These are phyloP conservation scores for Saksenaea vasiformis DNA, from an alignment of 371 early-diverging fungal species.

Conservation along the genomic window DNA sequence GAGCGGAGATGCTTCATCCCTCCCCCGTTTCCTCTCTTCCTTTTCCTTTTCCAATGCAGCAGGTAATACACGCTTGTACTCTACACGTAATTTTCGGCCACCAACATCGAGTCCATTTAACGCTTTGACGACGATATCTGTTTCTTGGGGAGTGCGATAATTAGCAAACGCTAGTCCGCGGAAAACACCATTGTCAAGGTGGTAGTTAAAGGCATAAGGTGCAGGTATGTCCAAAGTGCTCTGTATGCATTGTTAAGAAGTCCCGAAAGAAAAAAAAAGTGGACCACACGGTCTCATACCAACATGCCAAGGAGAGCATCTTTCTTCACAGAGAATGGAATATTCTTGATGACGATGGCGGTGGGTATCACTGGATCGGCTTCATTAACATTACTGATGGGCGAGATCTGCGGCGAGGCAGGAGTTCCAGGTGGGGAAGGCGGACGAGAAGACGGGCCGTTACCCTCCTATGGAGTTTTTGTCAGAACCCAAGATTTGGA, in stretches of 20 bases:
- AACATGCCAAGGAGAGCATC: conserved; percentile 70
- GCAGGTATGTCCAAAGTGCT: conserved; percentile 64
- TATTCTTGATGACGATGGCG: conserved; percentile 85
- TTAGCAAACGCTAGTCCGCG: conserved; percentile 85
- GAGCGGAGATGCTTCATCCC: conserved; percentile 40
- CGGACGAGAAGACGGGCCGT: conserved; percentile 29
- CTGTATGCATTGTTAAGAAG: conserved; percentile 19
- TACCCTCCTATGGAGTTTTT: not conserved
- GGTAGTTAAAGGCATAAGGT: conserved; percentile 84
- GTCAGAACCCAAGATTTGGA: not conserved
- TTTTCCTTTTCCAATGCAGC: conserved; percentile 16
- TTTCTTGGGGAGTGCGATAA: conserved; percentile 75
- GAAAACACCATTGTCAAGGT: conserved; percentile 79
- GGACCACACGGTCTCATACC: conserved; percentile 28
- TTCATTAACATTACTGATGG: conserved; percentile 14
- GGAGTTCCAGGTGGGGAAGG: conserved; percentile 7
- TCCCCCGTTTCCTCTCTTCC: conserved; percentile 16
- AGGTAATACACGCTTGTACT: conserved; percentile 69
- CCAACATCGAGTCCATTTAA: conserved; percentile 71
- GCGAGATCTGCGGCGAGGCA: conserved; percentile 20
- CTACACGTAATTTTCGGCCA: conserved; percentile 80
- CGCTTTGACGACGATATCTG: conserved; percentile 65
- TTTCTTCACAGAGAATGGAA: conserved; percentile 78
- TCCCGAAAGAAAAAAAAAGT: not conserved
- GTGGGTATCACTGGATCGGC: conserved; percentile 58